Base-by-base conservation (phyloP, 345 rosid genomes). In the Dimocarpus longan region DNA sequence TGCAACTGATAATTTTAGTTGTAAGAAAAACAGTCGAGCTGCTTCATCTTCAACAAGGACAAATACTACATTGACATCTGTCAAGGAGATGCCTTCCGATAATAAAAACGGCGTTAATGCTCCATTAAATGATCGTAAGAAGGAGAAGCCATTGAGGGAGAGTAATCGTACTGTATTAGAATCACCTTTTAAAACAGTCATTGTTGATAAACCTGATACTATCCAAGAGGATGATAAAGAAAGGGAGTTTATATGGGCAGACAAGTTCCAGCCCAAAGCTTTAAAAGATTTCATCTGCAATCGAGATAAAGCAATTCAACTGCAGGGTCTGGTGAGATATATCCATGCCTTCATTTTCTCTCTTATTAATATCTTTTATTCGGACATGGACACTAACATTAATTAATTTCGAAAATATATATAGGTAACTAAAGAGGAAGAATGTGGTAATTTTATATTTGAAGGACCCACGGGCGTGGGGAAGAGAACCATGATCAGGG, bases 91-190 rank as follows among this genome's bases (percentile, higher is more conserved):
- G 28, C 65, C 50, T 42, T 19, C 21, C 22, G 73, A 54, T 64
- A 21, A 13, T 19, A 74, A 43, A 26, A 65, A 62, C 19, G 54
- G 12, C 1, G 26, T 2, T 5, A 9, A 32, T 67, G 59, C 68
- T 66, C 56, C 57, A 52, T 43, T 12, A 28, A 13, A 77, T 37
- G 70, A 50, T 50, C 60, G 24, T 52, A 21, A 56, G 6, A 57
- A 73, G 71, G 85, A 76, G 94, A 91, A 89, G 91, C 92, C 90
- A 80, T 85, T 91, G 91, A 88, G 89, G 92, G 94, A 91, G 92
- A 89, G 90, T 57, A 21, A n/a, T 46, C 8, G 10, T 19, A 21
- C 22, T 57, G 84, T 74, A 59, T 73, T 70, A 39, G 71, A 64
- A 70, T 48, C 73, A 19, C 8, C 18, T 48, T 52, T 64, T 48